Base-by-base conservation (phyloP, 768 basidiomycete species). In the Kwoniella botswanensis region DNA sequence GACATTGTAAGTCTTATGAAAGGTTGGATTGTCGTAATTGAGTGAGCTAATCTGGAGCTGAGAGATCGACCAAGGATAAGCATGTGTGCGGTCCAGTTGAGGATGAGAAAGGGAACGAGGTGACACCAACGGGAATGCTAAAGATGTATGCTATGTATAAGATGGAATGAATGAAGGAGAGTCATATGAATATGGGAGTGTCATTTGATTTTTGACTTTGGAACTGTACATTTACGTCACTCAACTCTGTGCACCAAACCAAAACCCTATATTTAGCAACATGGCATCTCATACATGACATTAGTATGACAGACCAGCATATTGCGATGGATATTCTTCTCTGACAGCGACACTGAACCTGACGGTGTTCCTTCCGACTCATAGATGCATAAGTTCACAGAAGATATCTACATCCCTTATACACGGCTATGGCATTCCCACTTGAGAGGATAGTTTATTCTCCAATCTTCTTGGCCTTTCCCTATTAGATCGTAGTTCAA, bases 391-490 rank as follows among this genome's bases (percentile, higher is more conserved):
- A 41, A 15, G 46, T 50, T 50, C 46, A 50, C 35, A 35, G 35
- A 35, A 50, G 4, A 13, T 50, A 50, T 50, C 18, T 18, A 50
- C 46, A 44, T 61, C 41, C 59, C 10, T 21, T 44, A 43, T 43
- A n/a, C 12, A 35, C 18, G 42, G 7, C 18, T 22, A 43, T 61
- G 42, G 11, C 21, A 21, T 55, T 5, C 21, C 15, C 42, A 46
- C 59, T n/a, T n/a, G 59, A 44, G 11, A 15, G 11, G n/a, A 42
- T 21, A 24, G 35, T 54, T 42, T 74, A 70, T 73, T 76, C 75
- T 63, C 73, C 76, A 55, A 73, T 67, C 63, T 77, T 77, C 72
- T 73, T 72, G 21, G 71, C 71, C 63, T 72, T 72, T 64, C 71
- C 71, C 71, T 72, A 62, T 65, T 41, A 35, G 29, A 35, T 35